These are phyloP conservation scores for Pestalotiopsis fici DNA, from an alignment of 2,329 filamentous ascomycete genomes.

Conservation along the genomic window DNA sequence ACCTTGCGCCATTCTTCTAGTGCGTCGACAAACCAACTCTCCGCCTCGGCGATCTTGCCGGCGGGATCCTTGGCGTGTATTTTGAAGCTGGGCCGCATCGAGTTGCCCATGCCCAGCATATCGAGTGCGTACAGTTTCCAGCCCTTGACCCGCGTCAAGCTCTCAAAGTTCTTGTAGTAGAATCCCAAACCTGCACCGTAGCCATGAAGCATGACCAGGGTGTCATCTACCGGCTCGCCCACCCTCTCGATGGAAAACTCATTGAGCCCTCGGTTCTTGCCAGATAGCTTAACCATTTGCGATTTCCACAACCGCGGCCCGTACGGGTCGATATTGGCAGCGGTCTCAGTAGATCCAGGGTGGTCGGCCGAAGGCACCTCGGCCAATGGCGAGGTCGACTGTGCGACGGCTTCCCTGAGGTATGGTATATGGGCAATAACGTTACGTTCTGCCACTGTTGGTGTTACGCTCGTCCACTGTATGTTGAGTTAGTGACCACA, in stretches of 20 bases:
- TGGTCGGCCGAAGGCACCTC: constrained; percentile 35
- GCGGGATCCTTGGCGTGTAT: constrained; percentile 81
- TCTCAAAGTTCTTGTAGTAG: constrained; percentile 98
- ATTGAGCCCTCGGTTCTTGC: constrained; percentile 85
- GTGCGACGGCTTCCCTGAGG: constrained; percentile 71
- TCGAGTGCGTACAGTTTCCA: constrained; percentile 95
- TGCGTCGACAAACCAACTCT: constrained; percentile 94
- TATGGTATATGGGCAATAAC: constrained; percentile 87
- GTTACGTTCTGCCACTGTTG: constrained; percentile 81
- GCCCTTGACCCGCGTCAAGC: constrained; percentile 73
- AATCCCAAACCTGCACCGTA: constrained; percentile 96
- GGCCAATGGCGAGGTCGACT: constrained; percentile 35
- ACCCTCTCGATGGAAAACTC: constrained; percentile 89
- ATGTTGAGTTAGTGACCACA: constrained; percentile 8
- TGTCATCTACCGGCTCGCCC: constrained; percentile 78
- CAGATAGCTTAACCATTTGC: constrained; percentile 79
- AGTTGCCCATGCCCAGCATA: constrained; percentile 92
- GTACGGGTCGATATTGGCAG: constrained; percentile 68
- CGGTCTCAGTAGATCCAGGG: constrained; percentile 43
- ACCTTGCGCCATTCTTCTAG: constrained; percentile 93
- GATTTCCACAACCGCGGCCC: constrained; percentile 86
- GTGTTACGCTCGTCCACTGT: constrained; percentile 84
- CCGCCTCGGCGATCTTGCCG: constrained; percentile 82
- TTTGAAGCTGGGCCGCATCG: constrained; percentile 78
- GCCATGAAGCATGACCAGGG: constrained; percentile 92